Conservation (phyloP, 2,329 filamentous ascomycete genomes). For the Alternaria angustiovoidea region DNA sequence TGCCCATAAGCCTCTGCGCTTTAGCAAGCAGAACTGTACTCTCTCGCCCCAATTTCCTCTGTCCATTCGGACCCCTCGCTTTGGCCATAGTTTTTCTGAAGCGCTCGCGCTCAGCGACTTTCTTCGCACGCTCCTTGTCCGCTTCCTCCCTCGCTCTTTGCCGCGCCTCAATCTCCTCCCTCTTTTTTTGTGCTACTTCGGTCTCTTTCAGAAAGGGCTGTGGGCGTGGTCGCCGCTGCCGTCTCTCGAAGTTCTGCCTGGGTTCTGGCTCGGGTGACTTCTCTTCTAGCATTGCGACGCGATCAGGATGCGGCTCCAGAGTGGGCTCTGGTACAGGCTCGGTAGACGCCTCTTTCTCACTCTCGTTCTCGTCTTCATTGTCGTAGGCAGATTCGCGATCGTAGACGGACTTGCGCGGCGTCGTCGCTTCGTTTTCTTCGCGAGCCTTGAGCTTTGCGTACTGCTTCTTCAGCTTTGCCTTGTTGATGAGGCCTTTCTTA, state of each 20-base stretch:
- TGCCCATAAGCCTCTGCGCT: constrained; percentile 73
- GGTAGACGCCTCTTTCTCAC: constrained; percentile 35
- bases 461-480: constrained; percentile 90
- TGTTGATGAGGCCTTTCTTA: constrained; percentile 86
- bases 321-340: constrained; percentile 43
- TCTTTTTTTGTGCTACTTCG: constrained; percentile 59
- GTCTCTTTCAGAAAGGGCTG: constrained; percentile 56
- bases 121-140: constrained; percentile 63
- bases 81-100: constrained; percentile 72
- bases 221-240: constrained; percentile 38
- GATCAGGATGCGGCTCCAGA: constrained; percentile 67
- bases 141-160: constrained; percentile 69
- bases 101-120: constrained; percentile 71
- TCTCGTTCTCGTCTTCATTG: constrained; percentile 33
- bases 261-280: constrained; percentile 30
- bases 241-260: constrained; percentile 23
- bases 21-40: constrained; percentile 79
- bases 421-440: constrained; percentile 52
- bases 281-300: constrained; percentile 66
- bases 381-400: constrained; percentile 25
- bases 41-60: constrained; percentile 82
- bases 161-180: constrained; percentile 70
- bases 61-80: constrained; percentile 70
- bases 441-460: constrained; percentile 85
- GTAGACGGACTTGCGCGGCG: constrained; percentile 48